A percentile compares a stretch with the other conserved stretches of the same genome.
Evolutionary conservation across 2,329 filamentous ascomycete genomes (phyloP).

Genomic region (Alternaria panax): DNA sequence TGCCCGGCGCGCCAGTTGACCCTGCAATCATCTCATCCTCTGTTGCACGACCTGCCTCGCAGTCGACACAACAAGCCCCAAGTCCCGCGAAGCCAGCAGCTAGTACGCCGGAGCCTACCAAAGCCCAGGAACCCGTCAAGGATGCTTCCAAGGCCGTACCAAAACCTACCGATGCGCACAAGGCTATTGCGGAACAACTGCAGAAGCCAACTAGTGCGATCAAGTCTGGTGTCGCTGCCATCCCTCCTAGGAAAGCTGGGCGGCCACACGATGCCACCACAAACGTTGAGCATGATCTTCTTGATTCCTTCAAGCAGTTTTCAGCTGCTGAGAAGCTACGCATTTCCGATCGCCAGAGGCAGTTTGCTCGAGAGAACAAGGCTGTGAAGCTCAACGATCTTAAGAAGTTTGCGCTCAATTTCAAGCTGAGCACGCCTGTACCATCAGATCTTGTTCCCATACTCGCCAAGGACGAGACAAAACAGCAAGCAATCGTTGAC

Average conservation of each 20-base stretch:
- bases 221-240: slow-evolving; percentile 37
- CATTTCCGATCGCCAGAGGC: slow-evolving; percentile 63
- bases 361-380: slow-evolving; percentile 73
- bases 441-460: slow-evolving; percentile 92
- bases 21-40: slow-evolving; percentile 92
- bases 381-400: slow-evolving; percentile 92
- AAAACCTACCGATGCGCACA: slow-evolving; percentile 28
- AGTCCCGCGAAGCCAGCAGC: slow-evolving; percentile 33
- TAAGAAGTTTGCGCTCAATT: slow-evolving; percentile 91
- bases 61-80: slow-evolving; percentile 31
- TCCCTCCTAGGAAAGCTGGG: slow-evolving; percentile 48
- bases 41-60: slow-evolving; percentile 61
- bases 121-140: slow-evolving; percentile 7
- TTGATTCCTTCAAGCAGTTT: slow-evolving; percentile 71
- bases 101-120: slow-evolving; percentile 24
- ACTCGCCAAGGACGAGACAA: slow-evolving; percentile 93
- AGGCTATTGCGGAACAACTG: slow-evolving; percentile 31
- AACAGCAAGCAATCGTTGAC: slow-evolving; percentile 91
- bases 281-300: slow-evolving; percentile 67
- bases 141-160: slow-evolving; percentile 24
- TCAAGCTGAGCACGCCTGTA: slow-evolving; percentile 93
- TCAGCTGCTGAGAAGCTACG: slow-evolving; percentile 68
- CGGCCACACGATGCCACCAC: slow-evolving; percentile 62
- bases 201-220: slow-evolving; percentile 41
- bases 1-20: slow-evolving; percentile 79